These are phyloP conservation scores for Ophiostoma fasciatum DNA, from an alignment of 2,329 filamentous ascomycete species.

Conservation along the genomic window DNA sequence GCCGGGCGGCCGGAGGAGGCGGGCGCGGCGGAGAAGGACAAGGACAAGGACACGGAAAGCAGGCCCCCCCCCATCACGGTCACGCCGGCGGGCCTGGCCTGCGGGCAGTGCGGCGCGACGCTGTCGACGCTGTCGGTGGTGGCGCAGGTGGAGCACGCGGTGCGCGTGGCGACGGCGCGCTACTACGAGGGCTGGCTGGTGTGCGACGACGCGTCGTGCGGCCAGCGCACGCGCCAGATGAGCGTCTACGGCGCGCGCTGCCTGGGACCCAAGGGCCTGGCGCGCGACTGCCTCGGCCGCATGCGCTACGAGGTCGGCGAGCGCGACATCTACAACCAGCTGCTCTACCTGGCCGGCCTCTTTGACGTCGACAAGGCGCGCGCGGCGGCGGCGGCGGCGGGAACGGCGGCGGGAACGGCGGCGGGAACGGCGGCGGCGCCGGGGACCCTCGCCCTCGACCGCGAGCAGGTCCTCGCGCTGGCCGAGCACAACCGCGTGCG, in stretches of 20 bases:
- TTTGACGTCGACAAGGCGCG: conserved; percentile 84
- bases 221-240: conserved; percentile 77
- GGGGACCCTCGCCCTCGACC: conserved; percentile 25
- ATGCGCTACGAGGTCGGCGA: conserved; percentile 85
- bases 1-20: conserved; percentile 25
- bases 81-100: conserved; percentile 61
- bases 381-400: conserved; percentile 26
- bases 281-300: conserved; percentile 65
- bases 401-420: conserved; percentile 28
- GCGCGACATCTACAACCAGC: conserved; percentile 86
- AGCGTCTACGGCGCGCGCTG: conserved; percentile 85
- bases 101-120: conserved; percentile 49
- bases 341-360: conserved; percentile 70
- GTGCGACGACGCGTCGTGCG: conserved; percentile 81
- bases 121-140: conserved; percentile 62
- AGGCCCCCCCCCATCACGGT: conserved; percentile 29
- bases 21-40: neutral
- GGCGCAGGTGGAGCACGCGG: conserved; percentile 74
- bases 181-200: conserved; percentile 92
- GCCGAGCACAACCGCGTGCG: conserved; percentile 69
- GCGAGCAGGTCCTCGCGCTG: conserved; percentile 53
- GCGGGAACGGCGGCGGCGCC: conserved; percentile 14
- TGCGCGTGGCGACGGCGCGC: conserved; percentile 59
- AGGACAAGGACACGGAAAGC: neutral
- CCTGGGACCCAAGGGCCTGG: conserved; percentile 73